Evolutionary conservation across 1,139 yeast genomes (phyloP).

Genomic region (Candida sp.): DNA sequence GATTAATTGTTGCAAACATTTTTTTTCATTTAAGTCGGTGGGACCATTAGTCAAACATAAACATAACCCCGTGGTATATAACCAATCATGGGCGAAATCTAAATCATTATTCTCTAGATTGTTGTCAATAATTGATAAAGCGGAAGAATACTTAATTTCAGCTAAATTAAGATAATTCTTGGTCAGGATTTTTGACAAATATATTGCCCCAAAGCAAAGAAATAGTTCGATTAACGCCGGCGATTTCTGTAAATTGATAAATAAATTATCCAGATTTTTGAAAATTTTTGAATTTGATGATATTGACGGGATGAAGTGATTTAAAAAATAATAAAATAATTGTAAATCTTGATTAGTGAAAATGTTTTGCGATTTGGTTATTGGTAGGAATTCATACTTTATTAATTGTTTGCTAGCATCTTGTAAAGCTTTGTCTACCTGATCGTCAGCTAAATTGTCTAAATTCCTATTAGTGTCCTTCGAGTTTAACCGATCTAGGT

Average conservation of each 20-base stretch:
- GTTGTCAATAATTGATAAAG: slow-evolving; percentile 4
- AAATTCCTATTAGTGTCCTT: too few species aligned
- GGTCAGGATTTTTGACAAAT: slow-evolving; percentile 4
- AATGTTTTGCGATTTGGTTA: not conserved
- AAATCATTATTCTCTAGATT: slow-evolving; percentile 4
- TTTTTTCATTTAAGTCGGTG: slow-evolving; percentile 6
- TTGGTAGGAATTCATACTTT: not conserved
- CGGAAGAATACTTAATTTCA: slow-evolving; percentile 5
- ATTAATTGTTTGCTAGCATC: not conserved
- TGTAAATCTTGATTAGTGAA: slow-evolving; percentile 6
- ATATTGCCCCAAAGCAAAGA: slow-evolving; percentile 8
- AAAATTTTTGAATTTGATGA: slow-evolving; percentile 7
- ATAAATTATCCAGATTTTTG: slow-evolving; percentile 4
- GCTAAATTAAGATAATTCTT: slow-evolving; percentile 4
- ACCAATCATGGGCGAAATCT: slow-evolving; percentile 8
- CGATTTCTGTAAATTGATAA: slow-evolving; percentile 6
- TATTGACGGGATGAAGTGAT: slow-evolving; percentile 7
- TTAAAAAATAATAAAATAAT: slow-evolving; percentile 6
- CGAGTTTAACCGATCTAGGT: too few species aligned
- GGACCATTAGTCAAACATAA: slow-evolving; percentile 8
- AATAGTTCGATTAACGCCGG: slow-evolving; percentile 6
- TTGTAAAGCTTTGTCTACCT: not conserved
- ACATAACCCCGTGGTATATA: slow-evolving; percentile 7
- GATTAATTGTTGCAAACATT: slow-evolving; percentile 8
- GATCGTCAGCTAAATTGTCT: too few species aligned